Base-by-base conservation (phyloP, 2,329 filamentous ascomycete genomes). In the Massarina eburnea region DNA sequence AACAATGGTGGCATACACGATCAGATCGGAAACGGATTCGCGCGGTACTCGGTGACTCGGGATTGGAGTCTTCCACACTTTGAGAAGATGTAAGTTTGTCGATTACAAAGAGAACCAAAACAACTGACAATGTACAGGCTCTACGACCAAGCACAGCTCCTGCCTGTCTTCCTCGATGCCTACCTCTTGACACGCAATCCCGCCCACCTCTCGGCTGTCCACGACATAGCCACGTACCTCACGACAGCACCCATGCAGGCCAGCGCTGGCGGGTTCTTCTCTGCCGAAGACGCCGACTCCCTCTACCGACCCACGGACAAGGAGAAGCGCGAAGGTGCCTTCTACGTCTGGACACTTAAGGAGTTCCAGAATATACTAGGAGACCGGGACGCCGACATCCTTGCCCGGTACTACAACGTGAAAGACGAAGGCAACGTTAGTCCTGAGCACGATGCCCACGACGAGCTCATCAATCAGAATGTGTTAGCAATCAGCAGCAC, bases 51-150 rank as follows among this genome's bases (percentile, higher is more conserved):
- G 12, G 87, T 95, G 7, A 97, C 92, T 0, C 76, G 84, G 12
- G 89, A 97, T 71, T 99, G 94, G 94, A 89, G 87, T 52, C 76
- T 97, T 37, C 94, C 94, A 9, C 91, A 96, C 67, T 99, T 97
- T 59, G 94, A 99, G 74, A 97, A 97, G 75, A 91, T 97, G 80
- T 67, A 48, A 46, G 63, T 27, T 18, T 22, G 2, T 32, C 17
- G 9, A 43, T 9, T 34, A 17, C 17, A 12, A 21, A 4, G 17
- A 10, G 10, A 27, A 4, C 30, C 40, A 18, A 18, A 3, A 18
- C 6, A 9, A 19, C 48, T 58, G n/a, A 57, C 33, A 41, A 21
- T 1, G 15, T n/a, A 20, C 34, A 70, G 67, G 67, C 81, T 96
- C 8, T 91, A 90, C 43, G 94, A 97, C 64, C 95, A 99, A 61